Evolutionary conservation across 371 early-diverging fungal genomes (phyloP), one percentile per base, ranked within the genome.

Genomic region (Mucor sp.): DNA sequence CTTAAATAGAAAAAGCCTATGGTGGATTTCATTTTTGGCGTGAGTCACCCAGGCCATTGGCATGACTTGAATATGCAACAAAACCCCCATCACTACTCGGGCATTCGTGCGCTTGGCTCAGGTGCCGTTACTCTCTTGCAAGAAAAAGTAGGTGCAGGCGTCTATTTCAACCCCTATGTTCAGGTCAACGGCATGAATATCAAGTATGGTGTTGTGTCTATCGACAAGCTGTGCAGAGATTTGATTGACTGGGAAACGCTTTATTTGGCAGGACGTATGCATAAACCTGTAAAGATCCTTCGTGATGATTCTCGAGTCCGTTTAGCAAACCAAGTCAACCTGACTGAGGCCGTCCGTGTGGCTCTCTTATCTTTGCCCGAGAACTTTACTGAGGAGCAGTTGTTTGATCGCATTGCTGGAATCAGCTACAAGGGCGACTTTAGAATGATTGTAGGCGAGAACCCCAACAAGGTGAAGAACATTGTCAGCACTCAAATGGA

Each of bases 141-240:
- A 78, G 94, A 96, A 17, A 85, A 87, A 55, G 73, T 94, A 66
- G 97, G 97, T 44, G 97, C 97, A 7, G 94, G 96, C 48, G 86
- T 97, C 60, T 98, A 97, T 80, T 99, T 91, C 78, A 97, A 98
- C 74, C 93, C 99, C n/a, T 92, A 93, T 76, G 91, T 97, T 28
- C 82, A 90, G 59, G 78, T 98, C 25, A 86, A 94, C 69, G 95
- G 93, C 58, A 84, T 91, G 89, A 72, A 79, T 55, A 85, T 98
- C 70, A 99, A 99, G 77, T 99, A 99, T 73, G 99, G 99, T 9
- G 99, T 99, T 9, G 91, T 97, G 12, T 94, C 95, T 8, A 91
- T 97, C 74, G 94, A 95, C 67, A 80, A 79, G 39, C 80, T 98
- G 15, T 87, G 92, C 61, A 85, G 86, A 68, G 99, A 99, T 72